Conservation (phyloP, 305 asterid species). For the Fraxinus floribunda region DNA sequence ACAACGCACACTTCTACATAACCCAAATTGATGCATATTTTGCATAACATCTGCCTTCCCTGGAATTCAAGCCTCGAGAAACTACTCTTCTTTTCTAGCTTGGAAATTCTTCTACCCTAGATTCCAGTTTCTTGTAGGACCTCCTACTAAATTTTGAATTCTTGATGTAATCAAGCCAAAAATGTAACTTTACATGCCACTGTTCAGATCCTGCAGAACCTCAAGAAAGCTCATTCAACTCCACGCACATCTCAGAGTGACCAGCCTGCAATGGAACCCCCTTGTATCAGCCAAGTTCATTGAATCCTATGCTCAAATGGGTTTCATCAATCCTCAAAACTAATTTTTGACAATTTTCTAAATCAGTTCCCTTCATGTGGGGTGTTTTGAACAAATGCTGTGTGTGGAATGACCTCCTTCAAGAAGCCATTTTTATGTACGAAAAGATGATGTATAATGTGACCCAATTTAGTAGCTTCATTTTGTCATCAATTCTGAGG, state of each 20-base stretch:
- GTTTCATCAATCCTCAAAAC: constrained; percentile 43
- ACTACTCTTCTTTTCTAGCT: background rate
- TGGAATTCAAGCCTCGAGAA: background rate
- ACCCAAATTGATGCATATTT: background rate
- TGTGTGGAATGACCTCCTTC: constrained; percentile 59
- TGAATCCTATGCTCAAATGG: constrained; percentile 72
- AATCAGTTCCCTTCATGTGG: constrained; percentile 78
- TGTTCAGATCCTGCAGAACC: constrained; percentile 63
- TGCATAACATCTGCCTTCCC: background rate
- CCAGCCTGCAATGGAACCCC: constrained; percentile 51
- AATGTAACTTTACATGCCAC: constrained; percentile 73
- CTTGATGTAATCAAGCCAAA: constrained; percentile 17
- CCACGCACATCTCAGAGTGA: constrained; percentile 54
- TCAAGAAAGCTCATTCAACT: constrained; percentile 46
- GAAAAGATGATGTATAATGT: constrained; percentile 39
- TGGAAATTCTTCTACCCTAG: background rate
- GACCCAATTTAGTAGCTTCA: constrained; percentile 41
- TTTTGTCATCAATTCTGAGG: constrained; percentile 68
- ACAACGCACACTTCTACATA: background rate
- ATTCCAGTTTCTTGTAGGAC: constrained; percentile 5
- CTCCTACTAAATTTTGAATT: background rate
- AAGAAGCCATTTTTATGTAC: constrained; percentile 55
- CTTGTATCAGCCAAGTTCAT: constrained; percentile 83
- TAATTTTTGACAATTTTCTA: constrained; percentile 46
- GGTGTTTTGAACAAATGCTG: constrained; percentile 71